These are phyloP conservation scores for Huntiella moniliformis DNA, from an alignment of 2,329 filamentous ascomycete species.

Conservation along the genomic window DNA sequence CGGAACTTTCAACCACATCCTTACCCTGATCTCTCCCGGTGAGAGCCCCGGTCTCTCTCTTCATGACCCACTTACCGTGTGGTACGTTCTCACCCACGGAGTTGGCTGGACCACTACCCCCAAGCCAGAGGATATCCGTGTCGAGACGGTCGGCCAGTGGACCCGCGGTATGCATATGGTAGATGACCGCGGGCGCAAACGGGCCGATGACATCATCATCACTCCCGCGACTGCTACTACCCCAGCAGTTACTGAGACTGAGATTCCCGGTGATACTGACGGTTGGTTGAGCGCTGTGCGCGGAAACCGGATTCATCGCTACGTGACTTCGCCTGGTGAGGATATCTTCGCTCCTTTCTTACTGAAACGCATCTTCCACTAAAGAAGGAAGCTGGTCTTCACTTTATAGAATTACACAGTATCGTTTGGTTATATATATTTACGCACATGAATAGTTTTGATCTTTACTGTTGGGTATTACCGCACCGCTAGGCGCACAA, in stretches of 20 bases:
- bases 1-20: slow-evolving; percentile 52
- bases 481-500: background rate
- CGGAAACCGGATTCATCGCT: slow-evolving; percentile 66
- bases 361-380: slow-evolving; percentile 46
- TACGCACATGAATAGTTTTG: background rate
- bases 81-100: slow-evolving; percentile 51
- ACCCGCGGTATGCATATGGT: slow-evolving; percentile 78
- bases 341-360: slow-evolving; percentile 46
- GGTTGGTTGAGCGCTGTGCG: slow-evolving; percentile 56
- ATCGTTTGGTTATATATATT: background rate
- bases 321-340: slow-evolving; percentile 50
- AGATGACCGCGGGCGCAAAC: slow-evolving; percentile 49
- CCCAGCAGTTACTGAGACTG: slow-evolving; percentile 23
- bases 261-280: slow-evolving; percentile 49
- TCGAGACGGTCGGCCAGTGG: slow-evolving; percentile 89
- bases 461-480: slow-evolving; percentile 6
- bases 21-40: slow-evolving; percentile 38
- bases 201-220: slow-evolving; percentile 23
- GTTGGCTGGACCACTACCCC: slow-evolving; percentile 37
- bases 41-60: slow-evolving; percentile 43
- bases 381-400: slow-evolving; percentile 8
- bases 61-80: slow-evolving; percentile 63
- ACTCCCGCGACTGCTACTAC: slow-evolving; percentile 24
- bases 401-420: background rate
- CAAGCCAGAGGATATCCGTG: slow-evolving; percentile 59